Conservation (phyloP, 1,139 yeast genomes). For the Hemisphaericaspora lyxosophila region DNA sequence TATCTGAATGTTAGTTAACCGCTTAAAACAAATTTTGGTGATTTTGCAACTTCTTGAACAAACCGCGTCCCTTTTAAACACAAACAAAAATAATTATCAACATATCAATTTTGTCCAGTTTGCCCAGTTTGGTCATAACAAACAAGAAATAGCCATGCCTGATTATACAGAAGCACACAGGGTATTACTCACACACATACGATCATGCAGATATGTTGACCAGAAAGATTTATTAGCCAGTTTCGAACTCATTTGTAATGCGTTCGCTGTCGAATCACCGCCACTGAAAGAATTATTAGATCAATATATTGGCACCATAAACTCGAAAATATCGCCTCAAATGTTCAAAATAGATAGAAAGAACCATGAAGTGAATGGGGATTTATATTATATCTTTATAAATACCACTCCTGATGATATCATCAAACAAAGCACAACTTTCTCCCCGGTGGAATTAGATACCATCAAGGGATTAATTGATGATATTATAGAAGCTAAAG, state of each 20-base stretch:
- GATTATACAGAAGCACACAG: constrained; percentile 34
- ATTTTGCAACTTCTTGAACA: constrained; percentile 2
- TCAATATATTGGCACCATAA: constrained; percentile 36
- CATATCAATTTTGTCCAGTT: neutral
- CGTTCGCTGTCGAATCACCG: constrained; percentile 9
- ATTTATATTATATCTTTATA: constrained; percentile 37
- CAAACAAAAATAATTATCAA: neutral
- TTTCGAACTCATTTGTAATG: constrained; percentile 14
- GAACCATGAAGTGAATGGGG: constrained; percentile 37
- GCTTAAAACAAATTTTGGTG: neutral
- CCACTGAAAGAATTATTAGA: constrained; percentile 17
- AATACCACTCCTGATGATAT: constrained; percentile 43
- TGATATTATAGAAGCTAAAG: constrained; percentile 33
- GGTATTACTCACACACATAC: constrained; percentile 44
- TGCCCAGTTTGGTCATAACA: too few relatives aligned
- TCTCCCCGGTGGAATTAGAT: constrained; percentile 48
- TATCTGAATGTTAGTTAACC: too few relatives aligned
- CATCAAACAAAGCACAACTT: constrained; percentile 41
- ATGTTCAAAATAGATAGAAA: constrained; percentile 47
- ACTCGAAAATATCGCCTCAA: constrained; percentile 34
- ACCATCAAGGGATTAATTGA: constrained; percentile 51
- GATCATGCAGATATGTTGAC: constrained; percentile 30
- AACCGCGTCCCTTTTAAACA: neutral
- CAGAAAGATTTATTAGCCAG: constrained; percentile 16
- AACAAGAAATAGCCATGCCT: too few relatives aligned